Base-by-base conservation (phyloP, 768 basidiomycete species). In the Russula olivacea region DNA sequence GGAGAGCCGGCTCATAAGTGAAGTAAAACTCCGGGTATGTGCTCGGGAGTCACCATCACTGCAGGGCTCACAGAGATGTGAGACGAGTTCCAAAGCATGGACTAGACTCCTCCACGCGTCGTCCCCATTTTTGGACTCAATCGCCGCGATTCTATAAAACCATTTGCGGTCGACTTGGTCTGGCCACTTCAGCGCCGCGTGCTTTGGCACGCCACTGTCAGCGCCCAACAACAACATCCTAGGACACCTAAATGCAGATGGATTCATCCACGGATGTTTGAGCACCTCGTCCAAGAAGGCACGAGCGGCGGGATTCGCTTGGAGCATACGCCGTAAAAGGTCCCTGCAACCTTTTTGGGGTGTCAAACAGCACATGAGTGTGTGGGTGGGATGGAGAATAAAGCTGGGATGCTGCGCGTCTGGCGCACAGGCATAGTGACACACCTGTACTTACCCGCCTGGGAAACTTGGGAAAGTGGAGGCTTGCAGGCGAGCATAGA, bases 281-380 rank as follows among this genome's bases (percentile, higher is more conserved):
- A 57, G 49, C 12, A 51, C 61, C 12, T 45, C 49, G 30, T 45
- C 32, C 32, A 57, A 57, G 34, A 49, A 57, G 5, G 57, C 51
- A 17, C 43, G 45, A 10, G 21, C 28, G 49, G 21, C 23, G 6
- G 57, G 45, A 59, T 59, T 45, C 3, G 45, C 56, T 4, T 59
- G 49, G 1, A 54, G 21, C 52, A 58, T 54, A 17, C 36, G 45
- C 36, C 21, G 36, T 23, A 59, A 48, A 48, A 63, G 51, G 38
- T 53, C 51, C 51, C 34, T 58, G 19, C 57, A 40, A 11, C 40
- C 61, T 63, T 51, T 50, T 28, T 32, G 5, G 47, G 43, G 19
- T 10, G 3, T n/a, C 28, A 17, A 9, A 47, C 12, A 48, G 12
- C 4, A 48, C 5, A n/a, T n/a, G n/a, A n/a, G n/a, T n/a, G n/a